phyloP scores from a whole-genome alignment of 1,284 basidiomycete genomes.

The Ustilago lituana region DNA sequence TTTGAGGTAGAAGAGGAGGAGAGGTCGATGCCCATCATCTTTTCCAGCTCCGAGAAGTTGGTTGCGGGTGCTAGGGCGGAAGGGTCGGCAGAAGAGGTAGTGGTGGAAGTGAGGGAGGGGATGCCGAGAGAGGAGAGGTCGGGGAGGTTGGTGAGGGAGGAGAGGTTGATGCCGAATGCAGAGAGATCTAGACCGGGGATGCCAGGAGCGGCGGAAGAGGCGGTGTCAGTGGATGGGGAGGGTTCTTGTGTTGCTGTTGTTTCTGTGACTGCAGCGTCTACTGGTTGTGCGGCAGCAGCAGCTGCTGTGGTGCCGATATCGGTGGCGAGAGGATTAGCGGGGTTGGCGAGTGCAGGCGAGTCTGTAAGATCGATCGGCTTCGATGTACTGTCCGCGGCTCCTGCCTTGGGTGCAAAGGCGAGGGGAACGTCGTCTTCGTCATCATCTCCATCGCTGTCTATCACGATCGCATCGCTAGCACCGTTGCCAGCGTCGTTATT shows the following conservation, averaged over 20 bases:
- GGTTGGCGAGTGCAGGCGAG: slow-evolving; percentile 22
- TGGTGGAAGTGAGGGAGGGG: slow-evolving; percentile 7
- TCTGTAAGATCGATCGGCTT: slow-evolving; percentile 44
- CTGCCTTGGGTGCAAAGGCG: slow-evolving; percentile 39
- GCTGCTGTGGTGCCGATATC: background rate
- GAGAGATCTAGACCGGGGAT: slow-evolving; percentile 36
- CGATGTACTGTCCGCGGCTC: background rate
- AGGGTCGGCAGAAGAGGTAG: slow-evolving; percentile 1
- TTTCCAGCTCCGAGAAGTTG: slow-evolving; percentile 35
- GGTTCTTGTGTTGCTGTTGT: background rate
- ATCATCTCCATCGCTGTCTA: slow-evolving; percentile 39
- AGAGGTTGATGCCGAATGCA: slow-evolving; percentile 35
- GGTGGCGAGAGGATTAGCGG: background rate
- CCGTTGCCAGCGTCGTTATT: slow-evolving; percentile 6
- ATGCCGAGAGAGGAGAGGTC: slow-evolving; percentile 43
- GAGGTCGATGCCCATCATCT: slow-evolving; percentile 45
- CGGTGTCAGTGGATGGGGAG: background rate
- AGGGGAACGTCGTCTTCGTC: slow-evolving; percentile 51
- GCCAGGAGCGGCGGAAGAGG: background rate
- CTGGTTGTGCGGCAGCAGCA: background rate
- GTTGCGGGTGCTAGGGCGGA: slow-evolving; percentile 12
- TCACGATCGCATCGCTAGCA: slow-evolving; percentile 36
- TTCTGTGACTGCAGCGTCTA: background rate
- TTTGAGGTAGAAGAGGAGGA: slow-evolving; percentile 11
- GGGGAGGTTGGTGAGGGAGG: slow-evolving; percentile 17